A percentile compares a stretch with the other conserved stretches of the same genome.
Conservation (phyloP, 140 eudicot genomes). For the Flaveria floridana region DNA sequence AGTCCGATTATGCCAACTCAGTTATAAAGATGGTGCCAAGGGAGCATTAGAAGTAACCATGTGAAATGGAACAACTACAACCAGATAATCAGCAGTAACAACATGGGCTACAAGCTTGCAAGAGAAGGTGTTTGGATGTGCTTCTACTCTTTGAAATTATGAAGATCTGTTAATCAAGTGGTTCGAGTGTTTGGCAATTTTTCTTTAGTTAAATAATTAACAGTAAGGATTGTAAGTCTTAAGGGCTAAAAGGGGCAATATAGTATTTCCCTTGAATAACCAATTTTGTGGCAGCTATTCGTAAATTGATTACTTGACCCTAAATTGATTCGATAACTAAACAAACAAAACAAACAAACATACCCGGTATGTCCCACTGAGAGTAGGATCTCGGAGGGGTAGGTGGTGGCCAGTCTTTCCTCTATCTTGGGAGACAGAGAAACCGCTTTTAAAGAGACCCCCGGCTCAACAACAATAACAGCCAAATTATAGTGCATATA, state of each 20-base stretch:
- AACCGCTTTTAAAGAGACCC: no score
- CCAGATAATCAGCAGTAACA: background rate
- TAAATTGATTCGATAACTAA: background rate
- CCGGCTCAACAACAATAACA: no score
- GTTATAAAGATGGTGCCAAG: conserved; percentile 1
- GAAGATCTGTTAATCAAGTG: background rate
- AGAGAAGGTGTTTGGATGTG: background rate
- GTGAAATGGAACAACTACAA: background rate
- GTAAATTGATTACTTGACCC: conserved; percentile 8
- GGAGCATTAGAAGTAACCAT: background rate
- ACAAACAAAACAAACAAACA: no score
- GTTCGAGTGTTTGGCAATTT: background rate
- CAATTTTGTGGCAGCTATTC: conserved; percentile 9
- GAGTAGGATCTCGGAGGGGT: no score
- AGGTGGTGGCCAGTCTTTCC: no score
- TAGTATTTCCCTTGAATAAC: background rate
- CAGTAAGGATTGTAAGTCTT: background rate
- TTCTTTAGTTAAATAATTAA: background rate
- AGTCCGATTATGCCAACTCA: background rate
- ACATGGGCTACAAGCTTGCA: background rate
- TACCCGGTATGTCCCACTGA: no score
- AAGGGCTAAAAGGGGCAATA: background rate
- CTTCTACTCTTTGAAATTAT: background rate
- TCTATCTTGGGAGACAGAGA: no score
- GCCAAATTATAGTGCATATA: no score